Conservation (phyloP, 1,284 basidiomycete genomes). For the Cutaneotrichosporon daszewskae region DNA sequence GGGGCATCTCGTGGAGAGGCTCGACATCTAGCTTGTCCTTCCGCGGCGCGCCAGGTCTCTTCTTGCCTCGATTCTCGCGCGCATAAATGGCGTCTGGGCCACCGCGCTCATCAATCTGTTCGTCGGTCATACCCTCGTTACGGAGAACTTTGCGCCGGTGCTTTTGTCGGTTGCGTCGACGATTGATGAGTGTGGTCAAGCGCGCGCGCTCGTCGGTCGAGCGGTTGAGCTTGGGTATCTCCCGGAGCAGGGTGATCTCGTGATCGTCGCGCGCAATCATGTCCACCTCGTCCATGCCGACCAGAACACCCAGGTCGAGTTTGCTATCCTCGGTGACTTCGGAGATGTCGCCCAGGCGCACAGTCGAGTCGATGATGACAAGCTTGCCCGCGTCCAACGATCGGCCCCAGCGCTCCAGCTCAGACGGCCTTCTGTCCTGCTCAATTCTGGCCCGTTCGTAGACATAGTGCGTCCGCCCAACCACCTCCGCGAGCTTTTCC, state of each 20-base stretch:
- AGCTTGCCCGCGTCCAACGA: neutral
- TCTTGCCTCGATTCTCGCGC: neutral
- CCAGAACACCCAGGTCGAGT: neutral
- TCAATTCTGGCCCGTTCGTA: neutral
- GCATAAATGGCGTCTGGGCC: conserved; percentile 28
- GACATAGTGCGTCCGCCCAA: neutral
- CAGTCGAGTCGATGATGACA: neutral
- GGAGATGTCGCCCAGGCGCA: neutral
- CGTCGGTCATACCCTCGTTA: conserved; percentile 22
- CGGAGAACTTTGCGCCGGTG: conserved; percentile 23
- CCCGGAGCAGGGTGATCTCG: conserved; percentile 15
- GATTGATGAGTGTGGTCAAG: conserved; percentile 17
- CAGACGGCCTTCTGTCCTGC: neutral
- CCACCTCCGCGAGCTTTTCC: conserved; percentile 53
- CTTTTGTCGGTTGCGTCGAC: conserved; percentile 19
- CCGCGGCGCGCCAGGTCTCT: neutral
- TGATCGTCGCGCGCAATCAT: conserved; percentile 18
- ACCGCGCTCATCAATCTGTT: conserved; percentile 22
- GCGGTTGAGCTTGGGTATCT: conserved; percentile 20
- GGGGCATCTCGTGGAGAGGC: neutral
- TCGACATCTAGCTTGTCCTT: too few species aligned
- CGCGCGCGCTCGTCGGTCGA: conserved; percentile 15
- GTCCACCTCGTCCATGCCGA: conserved; percentile 1
- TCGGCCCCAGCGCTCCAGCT: neutral
- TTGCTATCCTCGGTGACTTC: too few species aligned